Conservation (phyloP, 441 rosid genomes). For the Syzygium syzygioides region DNA sequence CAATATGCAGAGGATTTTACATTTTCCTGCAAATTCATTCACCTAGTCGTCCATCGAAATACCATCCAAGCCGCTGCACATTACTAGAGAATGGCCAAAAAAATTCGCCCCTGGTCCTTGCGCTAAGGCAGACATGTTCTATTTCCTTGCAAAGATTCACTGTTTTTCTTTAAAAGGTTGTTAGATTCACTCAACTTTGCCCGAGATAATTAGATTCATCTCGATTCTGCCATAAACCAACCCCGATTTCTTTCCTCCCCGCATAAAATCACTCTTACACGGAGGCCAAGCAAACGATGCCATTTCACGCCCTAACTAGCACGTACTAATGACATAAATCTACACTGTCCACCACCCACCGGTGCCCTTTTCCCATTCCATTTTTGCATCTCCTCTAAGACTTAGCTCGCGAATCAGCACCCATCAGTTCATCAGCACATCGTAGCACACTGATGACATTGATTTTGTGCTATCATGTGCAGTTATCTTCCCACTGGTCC, state of each 20-base stretch:
- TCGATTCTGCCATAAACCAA: not conserved
- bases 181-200: not conserved
- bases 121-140: not conserved
- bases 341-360: not conserved
- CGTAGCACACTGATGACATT: not conserved
- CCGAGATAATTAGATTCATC: not conserved
- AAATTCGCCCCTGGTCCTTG: not conserved
- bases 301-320: not conserved
- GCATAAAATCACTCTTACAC: not conserved
- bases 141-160: not conserved
- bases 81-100: not conserved
- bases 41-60: not conserved
- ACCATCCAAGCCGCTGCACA: not conserved
- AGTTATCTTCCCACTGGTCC: not conserved
- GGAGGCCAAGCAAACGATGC: not conserved
- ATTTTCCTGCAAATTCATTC: not conserved
- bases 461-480: not conserved
- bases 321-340: not conserved
- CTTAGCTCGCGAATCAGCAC: not conserved
- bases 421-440: not conserved
- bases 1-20: not conserved
- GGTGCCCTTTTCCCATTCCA: not conserved
- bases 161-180: not conserved
- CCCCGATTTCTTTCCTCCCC: not conserved
- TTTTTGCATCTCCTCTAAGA: not conserved